These are phyloP conservation scores for Fusarium torulosum DNA, from an alignment of 2,329 filamentous ascomycete genomes.

Conservation along the genomic window DNA sequence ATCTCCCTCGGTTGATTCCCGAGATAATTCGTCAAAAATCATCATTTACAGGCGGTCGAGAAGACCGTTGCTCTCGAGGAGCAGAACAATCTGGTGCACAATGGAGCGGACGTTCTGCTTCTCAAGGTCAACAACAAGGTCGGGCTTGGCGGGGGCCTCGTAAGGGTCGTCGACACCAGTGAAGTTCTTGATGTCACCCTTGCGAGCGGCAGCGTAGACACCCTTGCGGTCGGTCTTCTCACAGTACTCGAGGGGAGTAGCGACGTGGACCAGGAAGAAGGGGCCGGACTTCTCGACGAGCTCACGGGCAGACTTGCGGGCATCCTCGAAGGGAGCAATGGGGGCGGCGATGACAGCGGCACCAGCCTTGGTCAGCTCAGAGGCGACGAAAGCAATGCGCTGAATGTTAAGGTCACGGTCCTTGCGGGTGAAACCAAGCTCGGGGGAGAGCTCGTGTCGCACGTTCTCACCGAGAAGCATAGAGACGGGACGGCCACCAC, in stretches of 20 bases:
- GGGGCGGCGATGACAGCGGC: constrained; percentile 96
- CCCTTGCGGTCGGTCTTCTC: constrained; percentile 96
- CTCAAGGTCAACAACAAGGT: constrained; percentile 86
- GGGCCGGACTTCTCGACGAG: constrained; percentile 88
- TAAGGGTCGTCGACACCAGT: constrained; percentile 98
- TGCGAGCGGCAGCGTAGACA: constrained; percentile 85
- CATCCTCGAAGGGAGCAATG: constrained; percentile 90
- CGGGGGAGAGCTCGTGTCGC: constrained; percentile 89
- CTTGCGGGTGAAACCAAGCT: constrained; percentile 93
- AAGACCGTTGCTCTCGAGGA: constrained; percentile 90
- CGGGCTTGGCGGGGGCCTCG: constrained; percentile 83
- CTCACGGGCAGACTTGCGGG: constrained; percentile 82
- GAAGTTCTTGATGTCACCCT: constrained; percentile 96
- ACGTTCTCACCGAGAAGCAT: constrained; percentile 97
- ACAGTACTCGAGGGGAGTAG: constrained; percentile 89
- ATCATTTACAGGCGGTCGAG: constrained; percentile 74
- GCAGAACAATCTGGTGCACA: constrained; percentile 94
- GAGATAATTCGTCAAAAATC: constrained; percentile 19
- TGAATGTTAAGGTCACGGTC: constrained; percentile 96
- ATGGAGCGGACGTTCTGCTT: constrained; percentile 91
- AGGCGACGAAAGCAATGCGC: constrained; percentile 95
- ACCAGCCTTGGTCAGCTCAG: constrained; percentile 91
- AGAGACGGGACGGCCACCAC: constrained; percentile 93
- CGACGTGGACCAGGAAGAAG: constrained; percentile 96
- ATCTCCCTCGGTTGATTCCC: constrained; percentile 34